Conservation (phyloP, 208 protist genomes). For the Vickermania spadyakhi region DNA sequence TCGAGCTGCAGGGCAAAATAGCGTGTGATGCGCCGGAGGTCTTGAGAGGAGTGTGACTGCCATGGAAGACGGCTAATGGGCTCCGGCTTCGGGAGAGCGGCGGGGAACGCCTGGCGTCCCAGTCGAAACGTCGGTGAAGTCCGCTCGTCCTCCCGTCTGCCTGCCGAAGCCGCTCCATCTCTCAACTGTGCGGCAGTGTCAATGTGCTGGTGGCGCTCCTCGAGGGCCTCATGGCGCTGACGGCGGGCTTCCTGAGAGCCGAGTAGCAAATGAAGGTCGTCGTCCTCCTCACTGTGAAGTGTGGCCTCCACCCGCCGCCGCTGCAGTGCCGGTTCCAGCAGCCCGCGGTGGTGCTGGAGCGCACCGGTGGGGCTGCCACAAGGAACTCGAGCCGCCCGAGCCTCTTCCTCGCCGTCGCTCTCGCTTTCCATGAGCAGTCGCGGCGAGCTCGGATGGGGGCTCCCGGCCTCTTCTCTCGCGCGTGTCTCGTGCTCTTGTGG, state of each 20-base stretch:
- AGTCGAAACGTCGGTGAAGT: not conserved
- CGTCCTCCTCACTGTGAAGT: constrained; percentile 35
- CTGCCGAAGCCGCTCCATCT: too few species aligned
- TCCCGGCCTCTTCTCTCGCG: too few species aligned
- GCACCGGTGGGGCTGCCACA: too few species aligned
- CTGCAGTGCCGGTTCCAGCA: not conserved
- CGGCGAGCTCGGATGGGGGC: too few species aligned
- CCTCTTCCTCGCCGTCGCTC: too few species aligned
- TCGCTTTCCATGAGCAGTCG: too few species aligned
- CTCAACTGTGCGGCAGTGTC: too few species aligned
- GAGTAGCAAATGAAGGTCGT: constrained; percentile 68
- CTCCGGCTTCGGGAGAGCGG: constrained; percentile 5
- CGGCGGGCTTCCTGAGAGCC: constrained; percentile 38
- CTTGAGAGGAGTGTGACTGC: constrained; percentile 25
- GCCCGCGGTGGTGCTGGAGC: too few species aligned
- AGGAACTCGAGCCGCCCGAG: too few species aligned
- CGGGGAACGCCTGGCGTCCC: not conserved
- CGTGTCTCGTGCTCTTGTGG: too few species aligned
- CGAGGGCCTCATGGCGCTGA: not conserved
- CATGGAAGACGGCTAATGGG: constrained; percentile 38
- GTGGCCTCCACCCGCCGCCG: not conserved
- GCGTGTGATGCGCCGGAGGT: constrained; percentile 16
- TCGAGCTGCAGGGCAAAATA: constrained; percentile 64
- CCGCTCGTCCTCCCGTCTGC: not conserved
- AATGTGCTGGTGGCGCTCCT: not conserved